A percentile compares a stretch with the other conserved stretches of the same genome.
Evolutionary conservation across 2,329 filamentous ascomycete genomes (phyloP).

Genomic region (Scedosporium dehoogii): DNA sequence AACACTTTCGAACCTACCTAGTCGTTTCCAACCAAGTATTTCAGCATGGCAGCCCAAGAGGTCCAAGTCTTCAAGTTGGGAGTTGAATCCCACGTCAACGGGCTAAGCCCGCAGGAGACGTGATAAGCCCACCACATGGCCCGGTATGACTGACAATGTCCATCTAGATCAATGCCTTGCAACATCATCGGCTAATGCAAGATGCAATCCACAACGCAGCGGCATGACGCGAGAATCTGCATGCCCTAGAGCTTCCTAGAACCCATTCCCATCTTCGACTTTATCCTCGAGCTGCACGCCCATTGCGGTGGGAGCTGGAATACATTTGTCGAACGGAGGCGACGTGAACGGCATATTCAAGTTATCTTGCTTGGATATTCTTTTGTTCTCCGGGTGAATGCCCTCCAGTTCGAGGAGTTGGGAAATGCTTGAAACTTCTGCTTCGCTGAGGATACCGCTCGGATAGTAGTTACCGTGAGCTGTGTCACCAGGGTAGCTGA

Average conservation of each 20-base stretch:
- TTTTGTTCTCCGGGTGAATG: no score
- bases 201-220: constrained; percentile 31
- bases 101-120: constrained; percentile 43
- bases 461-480: no score
- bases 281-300: constrained; percentile 43
- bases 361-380: no score
- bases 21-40: no score
- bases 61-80: constrained; percentile 8
- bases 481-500: no score
- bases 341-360: no score
- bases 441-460: no score
- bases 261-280: constrained; percentile 45
- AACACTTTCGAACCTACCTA: no score
- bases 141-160: constrained; percentile 13
- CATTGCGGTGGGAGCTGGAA: constrained; percentile 41
- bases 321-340: no score
- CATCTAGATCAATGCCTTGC: not conserved
- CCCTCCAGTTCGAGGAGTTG: no score
- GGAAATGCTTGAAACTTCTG: no score
- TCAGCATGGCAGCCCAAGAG: not conserved
- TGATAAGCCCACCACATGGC: constrained; percentile 54
- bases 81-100: constrained; percentile 36
- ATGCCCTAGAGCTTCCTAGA: constrained; percentile 51
- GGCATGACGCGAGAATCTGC: constrained; percentile 44
- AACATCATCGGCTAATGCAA: not conserved